phyloP scores from a whole-genome alignment of 73 alveolate genomes.

The Stentor coeruleus region DNA sequence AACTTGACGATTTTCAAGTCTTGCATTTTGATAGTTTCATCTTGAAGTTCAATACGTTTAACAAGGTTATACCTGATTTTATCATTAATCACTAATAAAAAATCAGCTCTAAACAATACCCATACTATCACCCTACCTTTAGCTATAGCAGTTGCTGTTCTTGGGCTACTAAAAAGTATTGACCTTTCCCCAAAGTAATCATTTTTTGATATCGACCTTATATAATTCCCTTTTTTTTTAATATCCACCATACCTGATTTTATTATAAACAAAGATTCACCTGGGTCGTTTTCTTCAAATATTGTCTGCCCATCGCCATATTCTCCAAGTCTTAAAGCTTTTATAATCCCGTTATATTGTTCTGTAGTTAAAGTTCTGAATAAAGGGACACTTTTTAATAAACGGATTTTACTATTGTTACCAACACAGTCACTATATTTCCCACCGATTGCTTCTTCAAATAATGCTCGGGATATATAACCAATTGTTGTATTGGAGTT shows the following conservation, averaged over 20 bases:
- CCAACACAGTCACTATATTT: neutral
- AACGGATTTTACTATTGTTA: neutral
- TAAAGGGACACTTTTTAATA: neutral
- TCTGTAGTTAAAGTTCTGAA: neutral
- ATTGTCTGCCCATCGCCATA: constrained; percentile 1
- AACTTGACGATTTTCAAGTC: constrained; percentile 48
- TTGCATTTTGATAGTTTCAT: constrained; percentile 28
- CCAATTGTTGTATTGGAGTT: neutral
- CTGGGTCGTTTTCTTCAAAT: constrained; percentile 2
- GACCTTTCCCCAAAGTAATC: constrained; percentile 27
- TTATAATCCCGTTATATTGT: neutral
- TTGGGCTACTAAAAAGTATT: constrained; percentile 31
- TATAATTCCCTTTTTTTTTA: neutral
- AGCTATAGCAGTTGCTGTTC: constrained; percentile 51
- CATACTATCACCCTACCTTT: constrained; percentile 43
- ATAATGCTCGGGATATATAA: neutral
- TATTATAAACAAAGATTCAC: neutral
- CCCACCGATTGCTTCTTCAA: constrained; percentile 17
- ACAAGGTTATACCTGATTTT: no score
- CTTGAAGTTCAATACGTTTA: constrained; percentile 44
- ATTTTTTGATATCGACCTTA: neutral
- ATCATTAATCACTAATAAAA: constrained; percentile 32
- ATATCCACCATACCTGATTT: constrained; percentile 10
- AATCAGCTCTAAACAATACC: constrained; percentile 28
- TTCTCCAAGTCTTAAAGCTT: neutral